A percentile compares a stretch with the other conserved stretches of the same genome.
Evolutionary conservation across 352 stramenopile genomes (phyloP).

Genomic region (Pythium grandisporangium): DNA sequence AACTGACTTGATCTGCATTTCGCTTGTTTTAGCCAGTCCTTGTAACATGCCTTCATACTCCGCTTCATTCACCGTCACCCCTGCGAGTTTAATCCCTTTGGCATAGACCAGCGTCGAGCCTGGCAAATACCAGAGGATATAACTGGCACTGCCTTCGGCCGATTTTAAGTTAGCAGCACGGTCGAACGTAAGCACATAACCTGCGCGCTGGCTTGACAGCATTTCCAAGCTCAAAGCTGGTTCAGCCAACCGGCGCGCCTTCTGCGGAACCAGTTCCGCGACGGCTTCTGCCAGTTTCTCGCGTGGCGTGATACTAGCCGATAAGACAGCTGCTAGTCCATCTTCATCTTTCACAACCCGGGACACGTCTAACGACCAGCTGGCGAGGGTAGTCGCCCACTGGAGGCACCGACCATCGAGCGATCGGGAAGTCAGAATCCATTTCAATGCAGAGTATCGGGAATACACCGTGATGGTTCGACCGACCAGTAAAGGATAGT

Average conservation of each 20-base stretch:
- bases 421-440: conserved; percentile 7
- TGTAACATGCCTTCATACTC: background rate
- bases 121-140: no score
- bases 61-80: background rate
- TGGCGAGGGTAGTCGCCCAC: conserved; percentile 5
- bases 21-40: background rate
- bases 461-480: conserved; percentile 6
- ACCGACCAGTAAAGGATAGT: conserved; percentile 3
- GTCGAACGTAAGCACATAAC: no score
- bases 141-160: no score
- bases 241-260: no score
- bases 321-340: background rate
- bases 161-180: no score
- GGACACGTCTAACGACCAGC: background rate
- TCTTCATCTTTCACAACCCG: background rate
- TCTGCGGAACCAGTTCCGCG: no score
- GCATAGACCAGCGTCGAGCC: no score
- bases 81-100: no score
- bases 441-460: conserved; percentile 5
- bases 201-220: background rate
- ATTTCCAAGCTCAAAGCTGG: background rate
- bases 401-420: conserved; percentile 4
- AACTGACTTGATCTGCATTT: no score
- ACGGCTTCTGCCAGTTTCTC: background rate
- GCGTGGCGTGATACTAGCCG: background rate